Evolutionary conservation across 2,329 filamentous ascomycete species (phyloP).

Genomic region (Ophiocordyceps camponoti-saundersi): DNA sequence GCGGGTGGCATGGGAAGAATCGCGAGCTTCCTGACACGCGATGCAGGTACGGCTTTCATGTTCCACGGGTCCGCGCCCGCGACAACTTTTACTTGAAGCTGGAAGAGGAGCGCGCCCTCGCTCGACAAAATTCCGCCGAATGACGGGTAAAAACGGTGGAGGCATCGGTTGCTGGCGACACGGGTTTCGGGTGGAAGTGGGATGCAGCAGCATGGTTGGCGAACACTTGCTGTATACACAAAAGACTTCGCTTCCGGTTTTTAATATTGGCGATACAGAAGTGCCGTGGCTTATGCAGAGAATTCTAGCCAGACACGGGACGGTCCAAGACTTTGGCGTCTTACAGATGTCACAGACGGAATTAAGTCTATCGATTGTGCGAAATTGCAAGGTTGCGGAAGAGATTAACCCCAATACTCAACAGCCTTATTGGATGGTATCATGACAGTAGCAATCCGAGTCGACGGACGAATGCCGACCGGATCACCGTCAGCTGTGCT

Average conservation of each 20-base stretch:
- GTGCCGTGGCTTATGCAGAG: background rate
- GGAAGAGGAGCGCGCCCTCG: conserved; percentile 35
- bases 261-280: background rate
- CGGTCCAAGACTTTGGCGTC: too few species aligned
- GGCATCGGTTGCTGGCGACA: background rate
- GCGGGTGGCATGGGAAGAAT: background rate
- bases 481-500: too few species aligned
- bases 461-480: too few species aligned
- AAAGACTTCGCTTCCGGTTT: background rate
- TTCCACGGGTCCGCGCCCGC: conserved; percentile 40
- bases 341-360: too few species aligned
- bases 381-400: too few species aligned
- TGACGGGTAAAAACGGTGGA: background rate
- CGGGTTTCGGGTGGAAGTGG: background rate
- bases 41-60: conserved; percentile 43
- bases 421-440: too few species aligned
- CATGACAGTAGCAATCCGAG: too few species aligned
- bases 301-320: background rate
- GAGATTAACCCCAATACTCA: too few species aligned
- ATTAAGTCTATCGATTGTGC: too few species aligned
- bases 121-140: conserved; percentile 11
- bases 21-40: background rate
- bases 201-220: conserved; percentile 8
- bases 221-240: conserved; percentile 11
- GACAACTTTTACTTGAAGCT: conserved; percentile 42